phyloP scores from a whole-genome alignment of 2,329 filamentous ascomycete species.

The Talaromyces sp. region DNA sequence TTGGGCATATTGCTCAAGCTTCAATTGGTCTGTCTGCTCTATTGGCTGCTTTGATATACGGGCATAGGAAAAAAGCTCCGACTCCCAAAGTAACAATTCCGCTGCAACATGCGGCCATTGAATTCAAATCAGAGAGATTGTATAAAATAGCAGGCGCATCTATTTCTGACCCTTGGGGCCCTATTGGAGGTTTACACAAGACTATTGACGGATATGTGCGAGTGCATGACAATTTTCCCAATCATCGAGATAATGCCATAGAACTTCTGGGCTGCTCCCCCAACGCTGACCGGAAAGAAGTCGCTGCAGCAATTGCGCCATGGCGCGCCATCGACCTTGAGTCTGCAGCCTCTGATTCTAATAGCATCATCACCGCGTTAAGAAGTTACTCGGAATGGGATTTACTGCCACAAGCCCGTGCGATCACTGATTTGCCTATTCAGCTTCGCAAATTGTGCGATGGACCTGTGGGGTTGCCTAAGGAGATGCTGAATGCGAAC shows the following conservation, averaged over 20 bases:
- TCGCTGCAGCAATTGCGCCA: constrained; percentile 33
- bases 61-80: constrained; percentile 32
- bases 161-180: constrained; percentile 35
- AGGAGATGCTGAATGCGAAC: constrained; percentile 15
- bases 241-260: constrained; percentile 43
- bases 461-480: constrained; percentile 16
- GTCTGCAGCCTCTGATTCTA: constrained; percentile 49
- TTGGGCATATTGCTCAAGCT: constrained; percentile 53
- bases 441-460: constrained; percentile 35
- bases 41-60: constrained; percentile 47
- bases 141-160: constrained; percentile 45
- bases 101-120: constrained; percentile 47
- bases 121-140: constrained; percentile 55
- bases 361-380: constrained; percentile 37
- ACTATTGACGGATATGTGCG: constrained; percentile 49
- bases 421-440: constrained; percentile 49
- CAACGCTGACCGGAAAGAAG: constrained; percentile 31
- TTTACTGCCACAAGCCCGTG: constrained; percentile 44
- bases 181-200: constrained; percentile 52
- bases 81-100: constrained; percentile 29
- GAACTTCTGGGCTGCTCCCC: constrained; percentile 44
- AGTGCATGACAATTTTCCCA: constrained; percentile 54
- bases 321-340: constrained; percentile 20
- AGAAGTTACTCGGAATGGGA: constrained; percentile 55
- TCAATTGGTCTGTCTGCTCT: constrained; percentile 53